Evolutionary conservation across 495 filamentous ascomycete genomes (phyloP), one percentile per base, ranked within the genome.

Genomic region (Astrothelium macrocarpum): DNA sequence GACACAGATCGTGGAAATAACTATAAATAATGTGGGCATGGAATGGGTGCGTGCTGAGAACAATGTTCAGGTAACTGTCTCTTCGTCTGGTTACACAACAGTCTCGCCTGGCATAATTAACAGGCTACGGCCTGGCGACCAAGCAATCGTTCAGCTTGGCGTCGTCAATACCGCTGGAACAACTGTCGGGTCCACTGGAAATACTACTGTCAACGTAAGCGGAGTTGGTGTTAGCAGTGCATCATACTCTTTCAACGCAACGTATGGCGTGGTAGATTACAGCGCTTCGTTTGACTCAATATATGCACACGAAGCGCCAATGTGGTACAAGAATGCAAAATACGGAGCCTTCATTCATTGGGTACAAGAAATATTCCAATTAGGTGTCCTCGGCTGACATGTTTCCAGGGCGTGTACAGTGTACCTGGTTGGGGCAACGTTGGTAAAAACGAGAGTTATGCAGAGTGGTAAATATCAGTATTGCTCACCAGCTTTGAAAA

Each of bases 291-390:
- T 71, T 36, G 76, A 78, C 29, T 72, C 71, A 0, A 62, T 78
- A 32, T 75, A 79, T 60, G 66, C 68, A 12, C 82, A 83, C 64
- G 81, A 82, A 67, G 71, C 74, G 7, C 81, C 81, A 0, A 73
- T 73, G 46, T 83, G 81, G 81, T 85, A 78, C 60, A 75, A 81
- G 61, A 70, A 75, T 59, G 77, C 73, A 46, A 85, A 85, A 61
- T 84, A 74, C 66, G 81, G 81, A 0, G 82, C 83, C 36, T 83
- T 84, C 68, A 81, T 84, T 53, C 81, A 81, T 69, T 84, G 81
- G 81, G 59, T 60, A 36, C 20, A 25, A 26, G 18, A n/a, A 39
- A 10, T 1, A 9, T 43, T 18, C 29, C 25, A 12, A 14, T 60
- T 14, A 25, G 39, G 2, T 39, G 25, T 25, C 12, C 10, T 12